These are phyloP conservation scores for Scenedesmus sp. DNA, from an alignment of 163 green algal species.

Conservation along the genomic window DNA sequence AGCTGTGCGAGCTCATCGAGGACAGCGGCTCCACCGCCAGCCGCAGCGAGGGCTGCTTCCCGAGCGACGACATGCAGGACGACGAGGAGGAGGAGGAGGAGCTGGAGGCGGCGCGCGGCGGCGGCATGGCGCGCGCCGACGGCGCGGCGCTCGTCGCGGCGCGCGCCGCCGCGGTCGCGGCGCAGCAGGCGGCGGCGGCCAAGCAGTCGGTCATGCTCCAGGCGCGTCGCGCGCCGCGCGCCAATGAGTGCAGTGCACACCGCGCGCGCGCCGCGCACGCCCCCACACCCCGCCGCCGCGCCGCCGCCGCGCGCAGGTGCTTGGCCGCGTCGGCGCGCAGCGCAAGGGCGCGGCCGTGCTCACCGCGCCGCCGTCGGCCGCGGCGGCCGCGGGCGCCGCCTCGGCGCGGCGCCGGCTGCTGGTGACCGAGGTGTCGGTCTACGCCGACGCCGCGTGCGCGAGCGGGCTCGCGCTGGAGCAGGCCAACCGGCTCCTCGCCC, in stretches of 20 bases:
- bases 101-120: constrained; percentile 10
- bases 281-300: too few relatives aligned
- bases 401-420: constrained; percentile 26
- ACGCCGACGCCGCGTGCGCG: not conserved
- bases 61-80: constrained; percentile 8
- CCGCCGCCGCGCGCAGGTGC: too few relatives aligned
- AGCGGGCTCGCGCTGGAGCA: constrained; percentile 29
- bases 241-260: too few relatives aligned
- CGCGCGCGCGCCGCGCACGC: too few relatives aligned
- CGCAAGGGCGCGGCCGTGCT: constrained; percentile 28
- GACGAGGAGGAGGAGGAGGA: not conserved
- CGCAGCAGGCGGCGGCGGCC: not conserved
- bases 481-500: constrained; percentile 29
- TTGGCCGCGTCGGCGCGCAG: not conserved
- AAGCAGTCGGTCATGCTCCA: not conserved
- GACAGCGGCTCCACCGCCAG: not conserved
- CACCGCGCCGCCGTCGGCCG: not conserved
- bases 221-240: too few relatives aligned
- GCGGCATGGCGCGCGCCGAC: not conserved
- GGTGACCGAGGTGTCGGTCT: constrained; percentile 31
- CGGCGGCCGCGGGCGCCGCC: constrained; percentile 10
- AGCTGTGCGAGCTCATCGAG: not conserved
- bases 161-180: not conserved
- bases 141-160: not conserved
- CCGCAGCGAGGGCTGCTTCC: not conserved